A percentile compares a stretch with the other conserved stretches of the same genome.
Evolutionary conservation across 345 rosid species (phyloP).

Genomic region (Aquilaria yunnanensis): DNA sequence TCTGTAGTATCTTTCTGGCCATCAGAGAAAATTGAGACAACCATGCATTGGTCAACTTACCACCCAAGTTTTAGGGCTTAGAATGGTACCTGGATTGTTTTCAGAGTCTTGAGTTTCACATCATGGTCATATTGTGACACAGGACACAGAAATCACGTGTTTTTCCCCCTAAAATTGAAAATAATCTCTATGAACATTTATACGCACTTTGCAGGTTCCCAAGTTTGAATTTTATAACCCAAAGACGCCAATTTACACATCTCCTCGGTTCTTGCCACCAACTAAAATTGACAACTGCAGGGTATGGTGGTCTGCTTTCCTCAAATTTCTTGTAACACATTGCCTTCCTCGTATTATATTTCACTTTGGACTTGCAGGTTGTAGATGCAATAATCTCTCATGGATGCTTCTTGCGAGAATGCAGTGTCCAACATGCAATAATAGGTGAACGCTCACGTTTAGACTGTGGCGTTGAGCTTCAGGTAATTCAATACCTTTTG

Average conservation of each 20-base stretch:
- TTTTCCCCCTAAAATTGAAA: background rate
- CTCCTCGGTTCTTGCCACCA: slow-evolving; percentile 82
- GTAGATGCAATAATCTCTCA: slow-evolving; percentile 75
- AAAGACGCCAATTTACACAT: slow-evolving; percentile 73
- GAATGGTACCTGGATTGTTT: too few species aligned
- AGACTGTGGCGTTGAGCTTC: slow-evolving; percentile 72
- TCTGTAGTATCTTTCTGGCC: too few species aligned
- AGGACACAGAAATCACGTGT: too few species aligned
- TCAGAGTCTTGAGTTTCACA: too few species aligned
- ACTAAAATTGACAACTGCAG: slow-evolving; percentile 73
- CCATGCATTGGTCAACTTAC: too few species aligned
- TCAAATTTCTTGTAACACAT: slow-evolving; percentile 1
- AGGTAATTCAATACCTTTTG: slow-evolving; percentile 26
- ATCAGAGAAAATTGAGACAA: too few species aligned
- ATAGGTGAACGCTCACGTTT: slow-evolving; percentile 82
- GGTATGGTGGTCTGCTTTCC: slow-evolving; percentile 27
- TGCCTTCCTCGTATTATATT: slow-evolving; percentile 8
- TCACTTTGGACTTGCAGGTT: slow-evolving; percentile 33
- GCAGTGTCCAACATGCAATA: slow-evolving; percentile 56
- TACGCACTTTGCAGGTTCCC: slow-evolving; percentile 38
- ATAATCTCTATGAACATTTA: background rate
- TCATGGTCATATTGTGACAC: too few species aligned
- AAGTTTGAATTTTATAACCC: slow-evolving; percentile 81
- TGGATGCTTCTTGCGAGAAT: slow-evolving; percentile 86
- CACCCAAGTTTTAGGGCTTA: too few species aligned